These are phyloP conservation scores for Globisporangium perplexum DNA, from an alignment of 352 stramenopile species.

Conservation along the genomic window DNA sequence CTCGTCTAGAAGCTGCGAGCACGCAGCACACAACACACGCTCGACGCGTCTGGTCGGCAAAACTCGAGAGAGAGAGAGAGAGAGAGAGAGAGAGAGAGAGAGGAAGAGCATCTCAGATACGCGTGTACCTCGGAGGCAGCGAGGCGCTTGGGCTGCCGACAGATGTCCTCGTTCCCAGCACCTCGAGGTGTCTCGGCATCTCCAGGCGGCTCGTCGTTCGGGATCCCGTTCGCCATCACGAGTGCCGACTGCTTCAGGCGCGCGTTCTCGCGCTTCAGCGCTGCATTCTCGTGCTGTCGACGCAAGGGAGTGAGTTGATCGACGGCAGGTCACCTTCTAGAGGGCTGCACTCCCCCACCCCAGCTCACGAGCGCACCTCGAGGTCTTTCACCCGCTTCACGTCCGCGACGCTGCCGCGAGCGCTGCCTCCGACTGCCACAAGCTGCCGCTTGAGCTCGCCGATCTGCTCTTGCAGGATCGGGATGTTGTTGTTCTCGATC, in stretches of 20 bases:
- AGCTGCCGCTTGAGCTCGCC: conserved; percentile 57
- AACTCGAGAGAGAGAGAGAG: neutral
- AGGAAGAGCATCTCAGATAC: neutral
- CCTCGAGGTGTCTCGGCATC: neutral
- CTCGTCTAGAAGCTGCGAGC: conserved; percentile 54
- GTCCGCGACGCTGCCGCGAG: conserved; percentile 3
- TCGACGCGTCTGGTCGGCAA: neutral
- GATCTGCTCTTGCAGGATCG: conserved; percentile 69
- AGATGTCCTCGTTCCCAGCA: neutral
- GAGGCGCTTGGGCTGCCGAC: conserved; percentile 4
- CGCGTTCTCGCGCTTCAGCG: conserved; percentile 40
- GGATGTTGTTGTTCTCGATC: conserved; percentile 86
- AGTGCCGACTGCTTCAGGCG: conserved; percentile 27
- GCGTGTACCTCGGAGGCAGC: conserved; percentile 6
- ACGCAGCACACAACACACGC: neutral
- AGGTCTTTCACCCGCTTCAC: conserved; percentile 33
- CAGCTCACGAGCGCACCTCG: conserved; percentile 21
- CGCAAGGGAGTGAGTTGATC: neutral
- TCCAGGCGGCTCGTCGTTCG: neutral
- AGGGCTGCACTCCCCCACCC: neutral
- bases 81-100: neutral
- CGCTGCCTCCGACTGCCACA: neutral
- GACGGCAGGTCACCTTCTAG: neutral
- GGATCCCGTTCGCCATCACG: conserved; percentile 20
- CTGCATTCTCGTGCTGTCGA: conserved; percentile 35